Percentiles rank a stretch among this genome's conserved stretches.
Evolutionary conservation across 176 grass and related monocot species (phyloP).

Genomic region (Oryza rufipogon): DNA sequence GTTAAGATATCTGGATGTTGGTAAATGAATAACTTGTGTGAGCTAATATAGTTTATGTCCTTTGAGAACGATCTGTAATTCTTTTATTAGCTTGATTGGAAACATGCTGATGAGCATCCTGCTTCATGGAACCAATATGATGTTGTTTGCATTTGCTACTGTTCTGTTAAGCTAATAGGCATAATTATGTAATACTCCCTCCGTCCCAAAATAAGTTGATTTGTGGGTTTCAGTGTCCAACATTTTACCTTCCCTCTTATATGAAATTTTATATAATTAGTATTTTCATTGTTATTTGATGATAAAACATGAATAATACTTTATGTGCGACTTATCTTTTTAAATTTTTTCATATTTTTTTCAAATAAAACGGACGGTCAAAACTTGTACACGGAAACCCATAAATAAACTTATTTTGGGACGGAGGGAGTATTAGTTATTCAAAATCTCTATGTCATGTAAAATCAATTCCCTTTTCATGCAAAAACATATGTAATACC

Average conservation of each 20-base stretch:
- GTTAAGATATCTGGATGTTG: not conserved
- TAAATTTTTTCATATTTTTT: too few relatives aligned
- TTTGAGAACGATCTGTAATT: not conserved
- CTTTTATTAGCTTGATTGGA: not conserved
- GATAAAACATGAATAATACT: too few relatives aligned
- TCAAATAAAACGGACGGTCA: too few relatives aligned
- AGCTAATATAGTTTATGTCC: constrained; percentile 11
- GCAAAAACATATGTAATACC: not conserved
- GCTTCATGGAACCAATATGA: constrained; percentile 26
- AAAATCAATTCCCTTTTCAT: not conserved
- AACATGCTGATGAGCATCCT: constrained; percentile 25
- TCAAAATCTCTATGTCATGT: constrained; percentile 5
- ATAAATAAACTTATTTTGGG: too few relatives aligned
- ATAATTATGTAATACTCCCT: not conserved
- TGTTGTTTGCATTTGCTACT: not conserved
- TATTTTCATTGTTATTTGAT: too few relatives aligned
- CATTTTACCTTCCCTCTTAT: too few relatives aligned
- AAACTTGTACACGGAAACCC: too few relatives aligned
- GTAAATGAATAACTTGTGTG: constrained; percentile 11
- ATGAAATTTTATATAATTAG: too few relatives aligned
- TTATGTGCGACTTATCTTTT: too few relatives aligned
- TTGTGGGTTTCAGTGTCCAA: too few relatives aligned
- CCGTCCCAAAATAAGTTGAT: too few relatives aligned
- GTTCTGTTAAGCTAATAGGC: not conserved
- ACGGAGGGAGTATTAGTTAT: not conserved